These are phyloP conservation scores for Glarea lozoyensis DNA, from an alignment of 495 filamentous ascomycete species.

Conservation along the genomic window DNA sequence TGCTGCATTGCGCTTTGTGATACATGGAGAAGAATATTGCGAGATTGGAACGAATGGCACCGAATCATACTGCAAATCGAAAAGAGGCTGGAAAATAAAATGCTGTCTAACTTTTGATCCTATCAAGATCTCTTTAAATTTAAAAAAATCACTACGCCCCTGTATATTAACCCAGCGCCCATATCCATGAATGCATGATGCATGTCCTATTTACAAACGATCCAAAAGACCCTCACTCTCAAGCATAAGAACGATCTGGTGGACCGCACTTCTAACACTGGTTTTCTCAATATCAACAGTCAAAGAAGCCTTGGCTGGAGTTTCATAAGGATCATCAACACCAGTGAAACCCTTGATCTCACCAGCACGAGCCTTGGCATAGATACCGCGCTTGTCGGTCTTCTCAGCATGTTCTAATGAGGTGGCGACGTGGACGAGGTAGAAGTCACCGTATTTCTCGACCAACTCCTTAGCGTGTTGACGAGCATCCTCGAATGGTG, in stretches of 20 bases:
- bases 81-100: too few relatives aligned
- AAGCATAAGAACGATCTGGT: conserved; percentile 90
- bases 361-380: conserved; percentile 71
- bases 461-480: conserved; percentile 72
- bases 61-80: too few relatives aligned
- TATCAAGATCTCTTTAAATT: too few relatives aligned
- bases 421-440: conserved; percentile 90
- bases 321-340: conserved; percentile 96
- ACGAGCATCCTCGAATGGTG: conserved; percentile 75
- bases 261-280: conserved; percentile 84
- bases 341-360: conserved; percentile 99
- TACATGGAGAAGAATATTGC: too few relatives aligned
- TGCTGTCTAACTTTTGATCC: too few relatives aligned
- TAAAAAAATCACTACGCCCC: too few relatives aligned
- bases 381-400: conserved; percentile 91
- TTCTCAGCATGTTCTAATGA: conserved; percentile 86
- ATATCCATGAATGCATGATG: too few relatives aligned
- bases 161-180: too few relatives aligned
- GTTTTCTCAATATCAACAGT: conserved; percentile 78
- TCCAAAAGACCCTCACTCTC: conserved; percentile 84
- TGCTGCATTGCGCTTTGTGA: too few relatives aligned
- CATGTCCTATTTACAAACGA: conserved; percentile 33
- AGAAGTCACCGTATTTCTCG: conserved; percentile 82
- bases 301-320: conserved; percentile 71
- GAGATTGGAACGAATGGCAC: too few relatives aligned